Conservation (phyloP, 1,284 basidiomycete species). For the Pisolithus thermaeus region DNA sequence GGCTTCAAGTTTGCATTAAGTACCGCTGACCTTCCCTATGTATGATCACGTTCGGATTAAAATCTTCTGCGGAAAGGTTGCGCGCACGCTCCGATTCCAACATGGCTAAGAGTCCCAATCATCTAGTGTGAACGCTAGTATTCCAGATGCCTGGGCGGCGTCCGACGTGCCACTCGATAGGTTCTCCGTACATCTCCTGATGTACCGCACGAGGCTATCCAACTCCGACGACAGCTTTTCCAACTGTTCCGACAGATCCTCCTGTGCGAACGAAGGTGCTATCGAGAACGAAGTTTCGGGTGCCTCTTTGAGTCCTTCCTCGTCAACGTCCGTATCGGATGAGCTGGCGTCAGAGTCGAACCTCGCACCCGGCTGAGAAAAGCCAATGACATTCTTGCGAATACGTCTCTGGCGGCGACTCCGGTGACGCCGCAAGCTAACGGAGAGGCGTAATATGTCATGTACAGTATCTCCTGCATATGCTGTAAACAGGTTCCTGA, state of each 20-base stretch:
- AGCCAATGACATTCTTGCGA: conserved; percentile 56
- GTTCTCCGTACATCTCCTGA: conserved; percentile 61
- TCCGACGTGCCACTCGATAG: conserved; percentile 51
- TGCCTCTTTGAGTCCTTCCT: conserved; percentile 29
- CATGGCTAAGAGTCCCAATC: conserved; percentile 59
- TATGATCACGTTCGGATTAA: too few species aligned
- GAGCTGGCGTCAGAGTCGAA: conserved; percentile 35
- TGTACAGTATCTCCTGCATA: conserved; percentile 55
- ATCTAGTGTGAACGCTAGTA: conserved; percentile 72
- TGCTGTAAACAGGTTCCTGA: conserved; percentile 56
- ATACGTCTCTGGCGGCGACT: conserved; percentile 50
- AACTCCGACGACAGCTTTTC: conserved; percentile 64
- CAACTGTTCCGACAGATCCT: conserved; percentile 43
- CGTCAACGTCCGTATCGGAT: conserved; percentile 37
- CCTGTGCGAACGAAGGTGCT: conserved; percentile 27
- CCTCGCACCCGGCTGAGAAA: conserved; percentile 36
- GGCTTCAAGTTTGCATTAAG: too few species aligned
- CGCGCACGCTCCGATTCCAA: too few species aligned
- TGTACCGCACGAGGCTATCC: conserved; percentile 62
- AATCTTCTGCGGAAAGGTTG: too few species aligned
- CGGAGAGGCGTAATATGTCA: conserved; percentile 55
- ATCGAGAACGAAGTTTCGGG: conserved; percentile 42
- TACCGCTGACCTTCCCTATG: too few species aligned
- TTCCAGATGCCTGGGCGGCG: conserved; percentile 57
- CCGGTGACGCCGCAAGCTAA: conserved; percentile 50